These are phyloP conservation scores for Ceratocystis lukuohia DNA, from an alignment of 2,329 filamentous ascomycete species.

Conservation along the genomic window DNA sequence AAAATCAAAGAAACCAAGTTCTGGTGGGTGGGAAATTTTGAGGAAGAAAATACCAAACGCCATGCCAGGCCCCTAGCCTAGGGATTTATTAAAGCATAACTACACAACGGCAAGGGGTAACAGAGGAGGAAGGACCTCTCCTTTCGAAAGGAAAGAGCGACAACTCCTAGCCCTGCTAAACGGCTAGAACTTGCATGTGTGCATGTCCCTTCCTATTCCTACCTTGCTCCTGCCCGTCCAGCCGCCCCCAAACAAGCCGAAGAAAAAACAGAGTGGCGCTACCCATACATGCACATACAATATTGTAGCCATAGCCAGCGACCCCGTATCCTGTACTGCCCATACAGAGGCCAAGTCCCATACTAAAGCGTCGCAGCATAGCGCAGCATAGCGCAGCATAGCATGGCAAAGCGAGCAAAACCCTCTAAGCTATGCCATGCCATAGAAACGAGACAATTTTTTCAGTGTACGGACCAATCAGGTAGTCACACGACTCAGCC, in stretches of 20 bases:
- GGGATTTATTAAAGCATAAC: background rate
- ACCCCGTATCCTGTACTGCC: too few relatives aligned
- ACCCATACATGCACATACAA: background rate
- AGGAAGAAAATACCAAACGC: too few relatives aligned
- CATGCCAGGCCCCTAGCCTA: background rate
- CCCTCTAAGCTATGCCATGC: slow-evolving; percentile 5
- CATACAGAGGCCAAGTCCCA: too few relatives aligned
- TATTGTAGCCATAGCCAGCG: too few relatives aligned
- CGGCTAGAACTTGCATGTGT: background rate
- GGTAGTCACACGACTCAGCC: background rate
- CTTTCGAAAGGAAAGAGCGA: too few relatives aligned
- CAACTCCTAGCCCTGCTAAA: slow-evolving; percentile 14
- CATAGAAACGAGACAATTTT: slow-evolving; percentile 5
- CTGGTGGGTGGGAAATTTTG: background rate
- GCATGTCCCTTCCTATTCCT: background rate
- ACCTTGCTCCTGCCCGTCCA: too few relatives aligned
- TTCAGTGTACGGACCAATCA: background rate
- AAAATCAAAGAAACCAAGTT: background rate
- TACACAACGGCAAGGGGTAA: background rate
- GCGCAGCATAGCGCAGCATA: too few relatives aligned
- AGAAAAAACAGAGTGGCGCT: background rate
- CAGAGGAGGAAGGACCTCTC: background rate
- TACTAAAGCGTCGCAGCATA: too few relatives aligned
- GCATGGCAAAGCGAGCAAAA: too few relatives aligned
- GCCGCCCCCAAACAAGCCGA: background rate